Conservation (phyloP, 345 rosid genomes). For the Gossypium bickii region DNA sequence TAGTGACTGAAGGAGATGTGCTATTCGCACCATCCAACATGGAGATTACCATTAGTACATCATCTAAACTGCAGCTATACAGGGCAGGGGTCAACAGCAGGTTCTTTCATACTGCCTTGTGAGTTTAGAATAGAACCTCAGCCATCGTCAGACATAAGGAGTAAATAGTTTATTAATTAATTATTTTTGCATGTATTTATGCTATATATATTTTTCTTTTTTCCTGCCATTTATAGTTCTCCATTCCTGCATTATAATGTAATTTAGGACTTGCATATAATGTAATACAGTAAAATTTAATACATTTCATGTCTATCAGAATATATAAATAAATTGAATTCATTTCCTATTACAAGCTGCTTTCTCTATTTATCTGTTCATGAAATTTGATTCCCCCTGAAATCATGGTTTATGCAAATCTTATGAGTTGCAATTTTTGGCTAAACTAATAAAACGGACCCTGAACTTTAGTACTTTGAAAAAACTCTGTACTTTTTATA, state of each 20-base stretch:
- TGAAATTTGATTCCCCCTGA: not conserved
- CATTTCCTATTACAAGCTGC: not conserved
- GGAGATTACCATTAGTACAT: conserved; percentile 45
- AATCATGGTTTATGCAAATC: not conserved
- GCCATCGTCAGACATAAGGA: not conserved
- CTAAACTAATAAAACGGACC: too few species aligned
- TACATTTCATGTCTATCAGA: not conserved
- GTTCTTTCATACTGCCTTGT: conserved; percentile 28
- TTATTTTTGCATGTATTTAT: not conserved
- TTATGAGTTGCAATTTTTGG: not conserved
- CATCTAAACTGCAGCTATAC: conserved; percentile 61
- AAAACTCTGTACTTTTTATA: too few species aligned
- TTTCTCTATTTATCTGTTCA: not conserved
- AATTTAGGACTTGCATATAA: not conserved
- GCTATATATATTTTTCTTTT: not conserved
- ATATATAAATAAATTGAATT: not conserved
- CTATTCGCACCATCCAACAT: conserved; percentile 71
- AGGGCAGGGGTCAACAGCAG: conserved; percentile 66
- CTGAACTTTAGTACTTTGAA: too few species aligned
- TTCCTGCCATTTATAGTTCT: not conserved
- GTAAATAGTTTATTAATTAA: conserved; percentile 1
- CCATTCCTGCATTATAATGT: not conserved
- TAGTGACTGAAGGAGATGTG: conserved; percentile 64
- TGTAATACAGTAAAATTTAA: not conserved
- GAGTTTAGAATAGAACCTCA: not conserved